phyloP scores from a whole-genome alignment of 495 filamentous ascomycete species.

The Neurospora africana region DNA sequence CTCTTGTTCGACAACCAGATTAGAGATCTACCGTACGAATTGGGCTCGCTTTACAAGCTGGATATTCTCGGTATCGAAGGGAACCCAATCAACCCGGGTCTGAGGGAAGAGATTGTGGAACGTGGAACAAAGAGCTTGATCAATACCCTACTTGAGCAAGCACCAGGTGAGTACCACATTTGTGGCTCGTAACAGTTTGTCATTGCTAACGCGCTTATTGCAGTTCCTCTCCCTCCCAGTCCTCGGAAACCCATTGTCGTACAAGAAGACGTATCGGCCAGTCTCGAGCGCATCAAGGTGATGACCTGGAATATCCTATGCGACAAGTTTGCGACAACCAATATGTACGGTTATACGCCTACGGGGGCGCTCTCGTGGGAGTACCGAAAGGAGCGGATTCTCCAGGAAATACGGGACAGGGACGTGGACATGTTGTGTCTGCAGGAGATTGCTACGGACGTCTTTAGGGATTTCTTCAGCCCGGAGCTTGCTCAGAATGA shows the following conservation, averaged over 20 bases:
- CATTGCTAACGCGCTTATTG: not conserved
- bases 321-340: slow-evolving; percentile 75
- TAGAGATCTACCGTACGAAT: slow-evolving; percentile 66
- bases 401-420: slow-evolving; percentile 67
- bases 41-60: slow-evolving; percentile 77
- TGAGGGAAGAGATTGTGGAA: slow-evolving; percentile 70
- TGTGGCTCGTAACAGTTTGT: not conserved
- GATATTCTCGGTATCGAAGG: slow-evolving; percentile 88
- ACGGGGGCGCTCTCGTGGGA: slow-evolving; percentile 72
- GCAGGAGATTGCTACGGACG: slow-evolving; percentile 85
- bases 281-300: slow-evolving; percentile 54
- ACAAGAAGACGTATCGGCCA: slow-evolving; percentile 38
- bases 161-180: slow-evolving; percentile 53
- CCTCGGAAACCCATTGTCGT: slow-evolving; percentile 35
- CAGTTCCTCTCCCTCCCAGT: slow-evolving; percentile 60
- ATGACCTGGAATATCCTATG: slow-evolving; percentile 92
- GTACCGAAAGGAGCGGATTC: slow-evolving; percentile 68
- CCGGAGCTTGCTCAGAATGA: slow-evolving; percentile 69
- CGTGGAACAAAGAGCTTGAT: slow-evolving; percentile 80
- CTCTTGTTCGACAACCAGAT: slow-evolving; percentile 84
- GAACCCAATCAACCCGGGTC: slow-evolving; percentile 63
- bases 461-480: slow-evolving; percentile 80
- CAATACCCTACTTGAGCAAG: slow-evolving; percentile 66
- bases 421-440: slow-evolving; percentile 83
- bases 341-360: slow-evolving; percentile 82